phyloP scores from a whole-genome alignment of 805 yeast genomes.

The Priceomyces haplophilus region DNA sequence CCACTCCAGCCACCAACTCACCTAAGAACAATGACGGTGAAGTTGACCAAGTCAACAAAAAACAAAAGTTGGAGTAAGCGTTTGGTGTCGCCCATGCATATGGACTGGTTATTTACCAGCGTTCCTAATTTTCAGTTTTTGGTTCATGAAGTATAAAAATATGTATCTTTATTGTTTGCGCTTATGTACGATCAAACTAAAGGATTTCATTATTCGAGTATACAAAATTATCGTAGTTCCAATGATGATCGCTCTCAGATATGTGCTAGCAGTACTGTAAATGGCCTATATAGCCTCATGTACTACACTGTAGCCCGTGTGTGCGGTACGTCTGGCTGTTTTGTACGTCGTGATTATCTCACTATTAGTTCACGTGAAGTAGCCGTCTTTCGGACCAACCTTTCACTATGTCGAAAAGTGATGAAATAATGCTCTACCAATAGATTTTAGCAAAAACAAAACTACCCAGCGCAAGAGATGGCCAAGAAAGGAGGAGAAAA shows the following conservation, averaged over 20 bases:
- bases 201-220: not conserved
- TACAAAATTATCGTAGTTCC: too few species aligned
- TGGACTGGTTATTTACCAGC: not conserved
- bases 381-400: not conserved
- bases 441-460: too few species aligned
- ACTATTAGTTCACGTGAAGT: constrained; percentile 1
- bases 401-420: not conserved
- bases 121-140: constrained; percentile 1
- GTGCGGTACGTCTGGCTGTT: too few species aligned
- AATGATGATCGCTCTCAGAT: too few species aligned
- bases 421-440: not conserved
- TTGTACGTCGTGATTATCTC: too few species aligned
- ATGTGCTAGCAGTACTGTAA: too few species aligned
- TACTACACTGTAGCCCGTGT: too few species aligned
- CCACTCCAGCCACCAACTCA: constrained; percentile 30
- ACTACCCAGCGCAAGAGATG: constrained; percentile 36
- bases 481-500: constrained; percentile 50
- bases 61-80: constrained; percentile 15
- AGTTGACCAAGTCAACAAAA: constrained; percentile 35
- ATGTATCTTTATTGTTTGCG: not conserved
- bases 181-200: not conserved
- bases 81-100: constrained; percentile 2
- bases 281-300: too few species aligned
- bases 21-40: constrained; percentile 20
- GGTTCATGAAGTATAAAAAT: not conserved